phyloP scores from a whole-genome alignment of 257 asterid genomes.

The Voacanga thouarsii region DNA sequence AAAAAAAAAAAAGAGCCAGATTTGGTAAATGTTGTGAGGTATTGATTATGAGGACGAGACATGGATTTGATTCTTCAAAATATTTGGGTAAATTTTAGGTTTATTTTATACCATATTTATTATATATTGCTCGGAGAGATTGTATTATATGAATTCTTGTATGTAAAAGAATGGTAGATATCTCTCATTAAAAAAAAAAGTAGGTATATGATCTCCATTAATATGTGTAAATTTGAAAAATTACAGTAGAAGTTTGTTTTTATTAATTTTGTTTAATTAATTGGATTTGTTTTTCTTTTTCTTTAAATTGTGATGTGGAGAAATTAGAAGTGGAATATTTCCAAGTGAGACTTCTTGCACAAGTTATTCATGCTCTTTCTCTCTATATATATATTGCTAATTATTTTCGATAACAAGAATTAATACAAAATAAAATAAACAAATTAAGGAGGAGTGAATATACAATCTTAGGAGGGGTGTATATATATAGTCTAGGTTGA shows the following conservation, averaged over 20 bases:
- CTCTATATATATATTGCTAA: too few relatives aligned
- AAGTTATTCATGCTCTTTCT: too few relatives aligned
- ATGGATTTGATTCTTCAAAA: background rate
- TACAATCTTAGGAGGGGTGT: too few relatives aligned
- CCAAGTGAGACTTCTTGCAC: background rate
- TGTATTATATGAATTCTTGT: background rate
- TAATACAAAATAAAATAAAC: too few relatives aligned
- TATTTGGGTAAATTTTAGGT: background rate
- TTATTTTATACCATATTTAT: background rate
- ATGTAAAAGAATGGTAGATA: background rate
- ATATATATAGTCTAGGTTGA: too few relatives aligned
- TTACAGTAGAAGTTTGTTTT: conserved; percentile 2
- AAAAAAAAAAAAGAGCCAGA: background rate
- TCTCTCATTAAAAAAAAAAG: too few relatives aligned
- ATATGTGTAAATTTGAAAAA: background rate
- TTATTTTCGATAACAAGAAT: too few relatives aligned
- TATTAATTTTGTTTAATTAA: background rate
- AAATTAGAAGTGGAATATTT: background rate
- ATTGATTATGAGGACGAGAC: background rate
- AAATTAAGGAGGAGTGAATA: too few relatives aligned
- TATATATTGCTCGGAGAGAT: background rate
- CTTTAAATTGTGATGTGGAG: too few relatives aligned
- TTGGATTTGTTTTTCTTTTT: background rate
- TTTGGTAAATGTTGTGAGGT: background rate
- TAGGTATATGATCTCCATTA: too few relatives aligned